Percentiles rank a stretch among this genome's conserved stretches.
Conservation (phyloP, 345 rosid species). For the Sisymbrium irio region DNA sequence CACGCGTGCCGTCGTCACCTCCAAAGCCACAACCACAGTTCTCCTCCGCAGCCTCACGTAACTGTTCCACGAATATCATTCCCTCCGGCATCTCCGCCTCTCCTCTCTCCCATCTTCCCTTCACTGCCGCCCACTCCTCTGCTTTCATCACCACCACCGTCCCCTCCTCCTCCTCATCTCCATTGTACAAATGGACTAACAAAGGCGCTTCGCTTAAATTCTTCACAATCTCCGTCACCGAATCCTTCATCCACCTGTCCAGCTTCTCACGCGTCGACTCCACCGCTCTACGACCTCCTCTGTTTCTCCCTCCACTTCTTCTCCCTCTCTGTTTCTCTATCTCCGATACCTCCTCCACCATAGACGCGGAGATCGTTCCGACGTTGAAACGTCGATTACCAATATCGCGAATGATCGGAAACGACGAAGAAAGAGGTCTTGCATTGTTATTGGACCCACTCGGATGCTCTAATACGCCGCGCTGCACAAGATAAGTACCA, state of each 20-base stretch:
- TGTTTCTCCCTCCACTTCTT: neutral
- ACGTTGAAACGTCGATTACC: conserved; percentile 7
- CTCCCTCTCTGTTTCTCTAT: conserved; percentile 28
- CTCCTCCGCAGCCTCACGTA: conserved; percentile 22
- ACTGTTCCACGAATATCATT: conserved; percentile 31
- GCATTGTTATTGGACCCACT: conserved; percentile 26
- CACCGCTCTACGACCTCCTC: conserved; percentile 12
- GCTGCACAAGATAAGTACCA: conserved; percentile 32
- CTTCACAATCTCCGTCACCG: conserved; percentile 36
- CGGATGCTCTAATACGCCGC: conserved; percentile 30
- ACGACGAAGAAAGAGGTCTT: conserved; percentile 11
- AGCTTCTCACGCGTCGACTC: conserved; percentile 31
- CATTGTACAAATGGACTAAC: conserved; percentile 22
- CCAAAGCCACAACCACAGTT: conserved; percentile 59
- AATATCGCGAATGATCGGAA: conserved; percentile 11
- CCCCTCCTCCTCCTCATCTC: conserved; percentile 18
- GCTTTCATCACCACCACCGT: conserved; percentile 36
- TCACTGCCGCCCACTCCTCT: conserved; percentile 33
- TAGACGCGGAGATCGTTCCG: conserved; percentile 22
- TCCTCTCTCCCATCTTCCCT: conserved; percentile 35
- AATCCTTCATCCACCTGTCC: conserved; percentile 35
- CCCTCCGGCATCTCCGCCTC: conserved; percentile 40
- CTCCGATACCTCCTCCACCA: conserved; percentile 22
- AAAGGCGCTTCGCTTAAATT: conserved; percentile 30
- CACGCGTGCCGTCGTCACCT: conserved; percentile 38